Base-by-base conservation (phyloP, 495 filamentous ascomycete genomes). In the Talaromyces liani region DNA sequence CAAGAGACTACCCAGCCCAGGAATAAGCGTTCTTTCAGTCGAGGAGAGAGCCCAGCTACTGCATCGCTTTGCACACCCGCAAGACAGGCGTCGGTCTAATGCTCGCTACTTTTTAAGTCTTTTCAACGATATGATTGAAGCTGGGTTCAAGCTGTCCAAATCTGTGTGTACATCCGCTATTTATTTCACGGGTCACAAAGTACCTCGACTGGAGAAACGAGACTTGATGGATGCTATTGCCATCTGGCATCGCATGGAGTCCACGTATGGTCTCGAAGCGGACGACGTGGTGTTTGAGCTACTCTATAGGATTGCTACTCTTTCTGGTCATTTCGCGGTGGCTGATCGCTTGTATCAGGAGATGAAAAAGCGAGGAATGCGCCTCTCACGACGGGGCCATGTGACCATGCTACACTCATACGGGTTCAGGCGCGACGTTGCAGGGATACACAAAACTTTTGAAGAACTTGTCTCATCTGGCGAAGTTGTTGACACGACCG, bases 231-330 rank as follows among this genome's bases (percentile, higher is more conserved):
- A 84, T 24, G 89, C 91, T 1, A 83, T 98, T 18, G 80, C 87
- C 34, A 74, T 94, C n/a, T 98, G 92, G 91, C 85, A 85, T 62
- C 84, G 91, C 66, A 97, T 97, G 88, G 94, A 98, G 72, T 75
- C 82, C 29, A 72, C 84, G n/a, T 85, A 85, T 18, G 81, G 83
- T 5, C 72, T 92, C n/a, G 68, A 76, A 64, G 82, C 79, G 34
- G 89, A 85, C 65, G 78, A 82, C 34, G 87, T 89, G 10, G 93
- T 93, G 2, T 96, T 98, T 78, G 93, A 91, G 72, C 89, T 96
- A 61, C 84, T 98, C 31, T 97, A 97, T 66, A 91, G 96, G 69
- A 82, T 90, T 16, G 92, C 93, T 33, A 84, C 89, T 54, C 95
- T 92, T 72, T 85, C 92, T 1, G 86, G 88, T 22, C 93, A 94